Percentiles rank a stretch among this genome's conserved stretches.
Conservation (phyloP, 225 moss, liverwort and hornwort genomes). For the Pleurozium schreberi region DNA sequence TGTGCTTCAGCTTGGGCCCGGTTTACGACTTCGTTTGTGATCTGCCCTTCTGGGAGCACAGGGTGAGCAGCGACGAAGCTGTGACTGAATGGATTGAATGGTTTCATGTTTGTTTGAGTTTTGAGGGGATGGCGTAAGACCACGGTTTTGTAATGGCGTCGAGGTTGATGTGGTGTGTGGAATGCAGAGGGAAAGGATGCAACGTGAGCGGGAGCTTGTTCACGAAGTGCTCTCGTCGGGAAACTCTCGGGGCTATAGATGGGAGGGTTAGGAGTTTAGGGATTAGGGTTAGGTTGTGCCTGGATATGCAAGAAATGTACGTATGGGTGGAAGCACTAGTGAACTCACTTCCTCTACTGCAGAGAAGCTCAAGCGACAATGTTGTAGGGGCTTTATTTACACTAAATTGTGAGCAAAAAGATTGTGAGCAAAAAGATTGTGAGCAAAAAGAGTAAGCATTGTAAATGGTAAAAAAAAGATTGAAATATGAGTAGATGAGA, state of each 20-base stretch:
- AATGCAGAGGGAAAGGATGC: slow-evolving; percentile 33
- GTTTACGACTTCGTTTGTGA: too few relatives aligned
- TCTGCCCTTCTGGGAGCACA: too few relatives aligned
- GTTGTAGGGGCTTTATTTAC: background rate
- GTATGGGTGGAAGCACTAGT: fast-evolving
- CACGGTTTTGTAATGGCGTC: background rate
- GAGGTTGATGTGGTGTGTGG: background rate
- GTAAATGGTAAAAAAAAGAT: background rate
- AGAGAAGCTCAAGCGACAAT: background rate
- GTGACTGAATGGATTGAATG: background rate
- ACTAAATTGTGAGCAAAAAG: background rate
- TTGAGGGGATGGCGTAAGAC: background rate
- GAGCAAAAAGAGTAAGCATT: background rate
- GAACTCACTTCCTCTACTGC: background rate
- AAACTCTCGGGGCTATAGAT: background rate
- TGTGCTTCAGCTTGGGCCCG: too few relatives aligned
- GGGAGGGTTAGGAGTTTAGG: background rate
- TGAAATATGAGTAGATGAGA: background rate
- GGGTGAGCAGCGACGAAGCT: background rate
- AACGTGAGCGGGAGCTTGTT: slow-evolving; percentile 18
- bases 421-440: background rate
- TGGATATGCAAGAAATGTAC: background rate
- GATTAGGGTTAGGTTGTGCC: background rate
- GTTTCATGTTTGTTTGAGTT: background rate
- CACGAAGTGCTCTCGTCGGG: background rate